Conservation (phyloP, 495 filamentous ascomycete species). For the Aspergillus carlsbadensis region DNA sequence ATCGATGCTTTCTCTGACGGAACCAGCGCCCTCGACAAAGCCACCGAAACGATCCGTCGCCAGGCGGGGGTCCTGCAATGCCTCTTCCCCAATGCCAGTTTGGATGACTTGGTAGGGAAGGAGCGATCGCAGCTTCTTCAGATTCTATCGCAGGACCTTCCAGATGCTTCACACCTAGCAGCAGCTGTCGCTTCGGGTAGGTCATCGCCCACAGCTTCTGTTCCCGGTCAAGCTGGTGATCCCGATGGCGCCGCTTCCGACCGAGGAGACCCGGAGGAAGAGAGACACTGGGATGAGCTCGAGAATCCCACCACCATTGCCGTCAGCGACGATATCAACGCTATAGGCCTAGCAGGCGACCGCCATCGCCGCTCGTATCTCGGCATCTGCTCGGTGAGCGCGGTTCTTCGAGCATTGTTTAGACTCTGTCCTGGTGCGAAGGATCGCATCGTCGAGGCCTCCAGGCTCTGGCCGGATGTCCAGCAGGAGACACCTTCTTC, state of each 20-base stretch:
- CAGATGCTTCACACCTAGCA: neutral
- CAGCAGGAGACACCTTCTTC: neutral
- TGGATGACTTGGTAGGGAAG: slow-evolving; percentile 8
- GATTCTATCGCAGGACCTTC: slow-evolving; percentile 3
- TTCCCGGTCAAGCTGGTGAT: neutral
- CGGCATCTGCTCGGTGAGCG: slow-evolving; percentile 11
- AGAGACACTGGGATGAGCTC: slow-evolving; percentile 9
- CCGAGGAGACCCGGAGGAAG: slow-evolving; percentile 5
- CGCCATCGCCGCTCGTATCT: slow-evolving; percentile 13
- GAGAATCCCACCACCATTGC: slow-evolving; percentile 8
- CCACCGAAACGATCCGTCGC: slow-evolving; percentile 6
- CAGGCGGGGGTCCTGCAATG: slow-evolving; percentile 5
- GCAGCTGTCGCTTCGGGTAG: too few relatives aligned
- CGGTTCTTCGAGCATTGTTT: slow-evolving; percentile 2
- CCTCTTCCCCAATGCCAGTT: slow-evolving; percentile 2
- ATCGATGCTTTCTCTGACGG: neutral
- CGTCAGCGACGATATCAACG: slow-evolving; percentile 8
- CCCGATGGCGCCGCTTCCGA: slow-evolving; percentile 3
- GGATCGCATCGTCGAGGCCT: slow-evolving; percentile 6
- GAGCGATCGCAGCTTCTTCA: slow-evolving; percentile 5
- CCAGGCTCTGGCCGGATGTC: slow-evolving; percentile 6
- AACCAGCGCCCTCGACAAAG: slow-evolving; percentile 5
- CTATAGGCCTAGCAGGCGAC: slow-evolving; percentile 7
- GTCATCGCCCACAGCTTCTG: neutral
- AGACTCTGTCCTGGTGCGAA: slow-evolving; percentile 6